These are phyloP conservation scores for Hypoxylon lienhwacheense DNA, from an alignment of 495 filamentous ascomycete species.

Conservation along the genomic window DNA sequence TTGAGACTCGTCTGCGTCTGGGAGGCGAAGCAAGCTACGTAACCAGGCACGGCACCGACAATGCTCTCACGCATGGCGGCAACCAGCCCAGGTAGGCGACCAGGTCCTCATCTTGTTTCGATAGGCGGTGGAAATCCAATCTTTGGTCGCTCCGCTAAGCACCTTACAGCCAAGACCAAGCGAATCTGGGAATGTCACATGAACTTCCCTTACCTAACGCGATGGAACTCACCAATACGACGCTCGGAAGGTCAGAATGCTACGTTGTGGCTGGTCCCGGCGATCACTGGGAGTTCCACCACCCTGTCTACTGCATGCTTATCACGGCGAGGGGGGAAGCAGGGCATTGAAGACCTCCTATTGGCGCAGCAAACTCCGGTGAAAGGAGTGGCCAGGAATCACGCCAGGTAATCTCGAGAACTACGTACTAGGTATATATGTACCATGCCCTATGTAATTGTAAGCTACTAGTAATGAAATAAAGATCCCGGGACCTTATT, in stretches of 20 bases:
- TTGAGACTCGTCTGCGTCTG: background rate
- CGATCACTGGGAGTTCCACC: constrained; percentile 29
- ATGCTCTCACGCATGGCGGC: background rate
- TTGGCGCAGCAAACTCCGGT: constrained; percentile 38
- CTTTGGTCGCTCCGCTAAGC: constrained; percentile 19
- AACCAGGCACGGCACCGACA: constrained; percentile 2
- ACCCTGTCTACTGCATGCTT: constrained; percentile 18
- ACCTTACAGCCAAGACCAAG: constrained; percentile 22
- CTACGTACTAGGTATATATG: too few relatives aligned
- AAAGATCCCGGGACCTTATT: constrained; percentile 31
- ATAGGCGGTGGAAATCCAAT: constrained; percentile 33
- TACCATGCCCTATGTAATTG: too few relatives aligned
- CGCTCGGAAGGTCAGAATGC: constrained; percentile 36
- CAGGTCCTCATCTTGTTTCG: constrained; percentile 16
- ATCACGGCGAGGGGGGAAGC: constrained; percentile 27
- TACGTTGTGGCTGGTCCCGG: constrained; percentile 40
- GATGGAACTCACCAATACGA: constrained; percentile 35
- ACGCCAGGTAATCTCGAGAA: constrained; percentile 22
- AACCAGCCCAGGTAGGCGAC: constrained; percentile 18
- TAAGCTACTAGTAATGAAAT: too few relatives aligned
- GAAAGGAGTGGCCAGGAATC: constrained; percentile 28
- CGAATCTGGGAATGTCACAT: constrained; percentile 38
- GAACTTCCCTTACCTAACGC: constrained; percentile 38
- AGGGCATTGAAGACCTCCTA: constrained; percentile 20
- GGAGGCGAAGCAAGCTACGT: constrained; percentile 3